These are phyloP conservation scores for Colletotrichum spaethianum DNA, from an alignment of 2,329 filamentous ascomycete species.

Conservation along the genomic window DNA sequence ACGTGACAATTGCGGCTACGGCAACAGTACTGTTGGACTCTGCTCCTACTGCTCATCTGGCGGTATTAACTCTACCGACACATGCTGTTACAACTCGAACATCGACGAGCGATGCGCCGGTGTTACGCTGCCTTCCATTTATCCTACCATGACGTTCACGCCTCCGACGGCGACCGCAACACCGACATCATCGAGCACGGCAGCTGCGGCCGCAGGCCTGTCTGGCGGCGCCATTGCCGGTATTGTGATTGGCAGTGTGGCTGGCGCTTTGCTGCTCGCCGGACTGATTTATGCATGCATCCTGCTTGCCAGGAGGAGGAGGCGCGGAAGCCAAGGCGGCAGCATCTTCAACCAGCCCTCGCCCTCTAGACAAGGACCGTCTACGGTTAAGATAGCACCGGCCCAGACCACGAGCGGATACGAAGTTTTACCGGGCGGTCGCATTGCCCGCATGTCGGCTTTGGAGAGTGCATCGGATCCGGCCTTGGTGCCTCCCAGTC, in stretches of 20 bases:
- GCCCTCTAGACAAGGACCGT: slow-evolving; percentile 70
- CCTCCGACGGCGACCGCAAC: slow-evolving; percentile 63
- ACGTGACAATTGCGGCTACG: slow-evolving; percentile 88
- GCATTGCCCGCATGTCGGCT: slow-evolving; percentile 96
- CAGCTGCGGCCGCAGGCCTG: slow-evolving; percentile 60
- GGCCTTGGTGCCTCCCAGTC: slow-evolving; percentile 62
- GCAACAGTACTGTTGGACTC: slow-evolving; percentile 78
- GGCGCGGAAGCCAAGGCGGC: slow-evolving; percentile 73
- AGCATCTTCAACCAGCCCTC: slow-evolving; percentile 93
- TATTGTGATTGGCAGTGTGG: slow-evolving; percentile 85
- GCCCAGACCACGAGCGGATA: slow-evolving; percentile 64
- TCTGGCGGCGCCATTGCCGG: slow-evolving; percentile 93
- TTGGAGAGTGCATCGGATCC: slow-evolving; percentile 82
- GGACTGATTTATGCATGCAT: slow-evolving; percentile 79
- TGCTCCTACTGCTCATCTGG: slow-evolving; percentile 90
- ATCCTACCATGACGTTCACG: slow-evolving; percentile 75
- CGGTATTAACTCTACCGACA: slow-evolving; percentile 92
- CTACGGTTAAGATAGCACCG: slow-evolving; percentile 56
- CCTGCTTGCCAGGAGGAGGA: slow-evolving; percentile 62
- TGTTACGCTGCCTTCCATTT: slow-evolving; percentile 84
- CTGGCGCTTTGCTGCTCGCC: slow-evolving; percentile 78
- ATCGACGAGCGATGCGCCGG: slow-evolving; percentile 80
- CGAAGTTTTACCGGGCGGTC: slow-evolving; percentile 85
- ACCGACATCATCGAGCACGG: slow-evolving; percentile 47
- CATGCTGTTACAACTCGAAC: slow-evolving; percentile 89